phyloP scores from a whole-genome alignment of 2,329 filamentous ascomycete genomes.

The Magnaporthiopsis poae region DNA sequence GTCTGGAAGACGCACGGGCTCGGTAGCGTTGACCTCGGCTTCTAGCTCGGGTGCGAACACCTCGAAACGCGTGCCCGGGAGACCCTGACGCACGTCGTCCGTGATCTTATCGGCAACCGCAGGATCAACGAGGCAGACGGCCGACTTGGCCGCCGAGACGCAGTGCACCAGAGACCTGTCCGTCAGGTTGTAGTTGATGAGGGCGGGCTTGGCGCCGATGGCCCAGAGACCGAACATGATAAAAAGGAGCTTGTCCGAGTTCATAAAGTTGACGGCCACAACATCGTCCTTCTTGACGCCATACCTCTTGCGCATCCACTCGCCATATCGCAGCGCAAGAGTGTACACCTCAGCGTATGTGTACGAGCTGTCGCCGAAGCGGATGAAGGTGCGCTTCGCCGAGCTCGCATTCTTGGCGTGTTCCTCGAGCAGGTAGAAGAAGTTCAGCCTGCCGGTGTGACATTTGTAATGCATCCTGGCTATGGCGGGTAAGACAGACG shows the following conservation, averaged over 20 bases:
- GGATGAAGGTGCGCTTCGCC: conserved; percentile 49
- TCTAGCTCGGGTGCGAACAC: conserved; percentile 51
- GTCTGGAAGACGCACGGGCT: conserved; percentile 49
- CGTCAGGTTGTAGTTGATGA: conserved; percentile 78
- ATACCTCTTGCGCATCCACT: conserved; percentile 59
- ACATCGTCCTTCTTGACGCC: conserved; percentile 61
- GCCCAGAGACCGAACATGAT: conserved; percentile 71
- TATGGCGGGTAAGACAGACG: conserved; percentile 37
- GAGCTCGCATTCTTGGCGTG: conserved; percentile 44
- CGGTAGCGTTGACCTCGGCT: conserved; percentile 39
- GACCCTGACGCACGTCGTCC: conserved; percentile 44
- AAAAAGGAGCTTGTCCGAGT: conserved; percentile 69
- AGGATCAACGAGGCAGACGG: conserved; percentile 60
- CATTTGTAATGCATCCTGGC: conserved; percentile 37
- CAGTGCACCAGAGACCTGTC: conserved; percentile 66
- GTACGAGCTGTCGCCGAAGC: conserved; percentile 59
- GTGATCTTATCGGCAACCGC: conserved; percentile 45
- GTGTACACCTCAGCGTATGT: conserved; percentile 72
- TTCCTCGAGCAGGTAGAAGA: conserved; percentile 67
- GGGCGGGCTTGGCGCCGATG: conserved; percentile 71
- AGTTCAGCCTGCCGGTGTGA: conserved; percentile 51
- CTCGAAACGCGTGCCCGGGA: conserved; percentile 46
- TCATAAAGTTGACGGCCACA: conserved; percentile 72
- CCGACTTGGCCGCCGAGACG: conserved; percentile 55
- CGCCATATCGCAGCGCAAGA: conserved; percentile 58